Evolutionary conservation across 805 yeast species (phyloP).

Genomic region (Nakazawaea ishiwadae): DNA sequence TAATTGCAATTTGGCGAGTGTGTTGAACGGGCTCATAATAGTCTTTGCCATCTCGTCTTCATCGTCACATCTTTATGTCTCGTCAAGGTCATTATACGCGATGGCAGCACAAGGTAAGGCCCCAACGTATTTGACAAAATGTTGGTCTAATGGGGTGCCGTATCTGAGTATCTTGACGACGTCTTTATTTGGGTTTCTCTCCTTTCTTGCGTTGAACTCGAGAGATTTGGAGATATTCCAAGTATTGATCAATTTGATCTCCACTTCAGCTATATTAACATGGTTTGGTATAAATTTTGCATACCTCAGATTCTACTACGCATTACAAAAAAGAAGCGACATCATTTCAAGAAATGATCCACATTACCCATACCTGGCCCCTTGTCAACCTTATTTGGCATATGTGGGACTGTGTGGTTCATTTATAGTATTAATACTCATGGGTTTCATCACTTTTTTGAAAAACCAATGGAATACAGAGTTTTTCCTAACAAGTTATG

Average conservation of each 20-base stretch:
- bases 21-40: constrained; percentile 47
- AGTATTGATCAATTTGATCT: constrained; percentile 60
- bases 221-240: constrained; percentile 61
- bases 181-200: constrained; percentile 53
- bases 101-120: constrained; percentile 53
- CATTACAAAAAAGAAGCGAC: constrained; percentile 50
- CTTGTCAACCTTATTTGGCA: constrained; percentile 52
- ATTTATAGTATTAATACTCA: constrained; percentile 33
- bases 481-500: constrained; percentile 51
- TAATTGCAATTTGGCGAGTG: constrained; percentile 44
- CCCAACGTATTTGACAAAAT: constrained; percentile 54
- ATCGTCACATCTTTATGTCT: constrained; percentile 52
- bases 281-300: constrained; percentile 70
- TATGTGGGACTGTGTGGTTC: constrained; percentile 43
- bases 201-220: constrained; percentile 55
- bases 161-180: constrained; percentile 63
- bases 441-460: constrained; percentile 50
- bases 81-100: constrained; percentile 54
- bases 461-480: constrained; percentile 43
- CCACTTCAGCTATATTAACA: constrained; percentile 72
- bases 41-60: constrained; percentile 56
- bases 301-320: constrained; percentile 49
- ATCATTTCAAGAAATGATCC: constrained; percentile 49
- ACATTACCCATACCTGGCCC: constrained; percentile 51
- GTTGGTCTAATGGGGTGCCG: constrained; percentile 69